These are phyloP conservation scores for Peniophora sp. DNA, from an alignment of 1,284 basidiomycete genomes.

Conservation along the genomic window DNA sequence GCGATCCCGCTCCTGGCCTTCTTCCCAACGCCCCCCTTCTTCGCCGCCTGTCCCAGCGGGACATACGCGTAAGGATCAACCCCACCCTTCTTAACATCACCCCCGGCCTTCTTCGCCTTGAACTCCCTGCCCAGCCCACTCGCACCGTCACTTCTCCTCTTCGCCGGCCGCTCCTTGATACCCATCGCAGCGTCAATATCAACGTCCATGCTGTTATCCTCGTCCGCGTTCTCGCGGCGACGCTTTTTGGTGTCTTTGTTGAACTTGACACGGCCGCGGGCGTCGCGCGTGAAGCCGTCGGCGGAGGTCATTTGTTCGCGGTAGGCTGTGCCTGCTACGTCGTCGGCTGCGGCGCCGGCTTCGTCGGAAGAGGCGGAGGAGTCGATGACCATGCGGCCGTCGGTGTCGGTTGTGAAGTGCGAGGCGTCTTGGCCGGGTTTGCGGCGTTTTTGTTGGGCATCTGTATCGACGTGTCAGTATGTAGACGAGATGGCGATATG, in stretches of 20 bases:
- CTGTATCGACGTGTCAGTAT: slow-evolving; percentile 26
- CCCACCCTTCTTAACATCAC: slow-evolving; percentile 83
- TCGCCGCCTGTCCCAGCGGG: slow-evolving; percentile 75
- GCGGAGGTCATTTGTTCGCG: slow-evolving; percentile 73
- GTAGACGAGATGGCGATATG: slow-evolving; percentile 1
- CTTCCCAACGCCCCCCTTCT: slow-evolving; percentile 30
- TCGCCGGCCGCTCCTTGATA: slow-evolving; percentile 42
- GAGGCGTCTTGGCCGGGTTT: slow-evolving; percentile 84
- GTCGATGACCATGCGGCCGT: slow-evolving; percentile 88
- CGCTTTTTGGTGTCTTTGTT: slow-evolving; percentile 95
- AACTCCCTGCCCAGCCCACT: slow-evolving; percentile 83
- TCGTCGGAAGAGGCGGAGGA: slow-evolving; percentile 38
- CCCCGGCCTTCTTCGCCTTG: slow-evolving; percentile 88
- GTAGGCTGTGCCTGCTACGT: slow-evolving; percentile 78
- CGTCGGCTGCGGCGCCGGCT: slow-evolving; percentile 33
- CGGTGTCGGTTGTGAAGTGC: slow-evolving; percentile 82
- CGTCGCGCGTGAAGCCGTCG: slow-evolving; percentile 84
- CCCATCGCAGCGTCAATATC: slow-evolving; percentile 24
- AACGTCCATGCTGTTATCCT: slow-evolving; percentile 70
- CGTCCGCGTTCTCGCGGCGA: slow-evolving; percentile 54
- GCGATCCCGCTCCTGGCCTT: no score
- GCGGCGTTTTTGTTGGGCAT: slow-evolving; percentile 42
- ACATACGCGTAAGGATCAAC: slow-evolving; percentile 93
- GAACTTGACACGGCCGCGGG: slow-evolving; percentile 85
- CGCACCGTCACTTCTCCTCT: slow-evolving; percentile 49